Base-by-base conservation (phyloP, 768 basidiomycete species). In the Psilocybe sp. region DNA sequence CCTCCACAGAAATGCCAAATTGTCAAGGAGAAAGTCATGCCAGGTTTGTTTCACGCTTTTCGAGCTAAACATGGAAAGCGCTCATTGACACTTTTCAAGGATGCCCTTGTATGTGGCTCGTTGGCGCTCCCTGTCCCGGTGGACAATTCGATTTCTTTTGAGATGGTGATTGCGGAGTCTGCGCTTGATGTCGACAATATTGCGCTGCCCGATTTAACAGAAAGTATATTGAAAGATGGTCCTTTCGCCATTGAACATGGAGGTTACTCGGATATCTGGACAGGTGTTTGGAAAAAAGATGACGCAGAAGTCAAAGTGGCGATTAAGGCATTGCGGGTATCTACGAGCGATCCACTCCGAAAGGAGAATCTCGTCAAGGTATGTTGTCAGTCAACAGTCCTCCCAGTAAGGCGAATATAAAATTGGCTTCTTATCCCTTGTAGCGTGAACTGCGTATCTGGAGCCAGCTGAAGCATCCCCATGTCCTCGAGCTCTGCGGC, bases 21-120 rank as follows among this genome's bases (percentile, higher is more conserved):
- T 78, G 46, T 85, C 85, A 34, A 71, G 84, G 50, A 71, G 84
- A 54, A 85, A 85, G 58, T 87, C 85, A 2, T 88, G 86, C 59
- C 79, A 79, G 63, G 76, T 74, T 58, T 34, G 63, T 40, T 32
- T 12, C 15, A 12, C 14, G 13, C 13, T 50, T 14, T 31, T 46
- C 35, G 34, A 40, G 42, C 18, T 50, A 49, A 46, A 16, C 57
- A 46, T 40, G 42, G 16, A 31, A 6, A 34, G 11, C 32, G 15
- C 42, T 54, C 15, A 58, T 23, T 32, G 38, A 48, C 4, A 23
- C 31, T 40, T 44, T 40, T 46, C 4, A 58, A 53, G 36, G 40
- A 40, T 23, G 62, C 35, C 13, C 13, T 40, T 5, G 40, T 51
- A 15, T 43, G 50, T 39, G 57, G 62, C 42, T 58, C 57, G 13